Conservation (phyloP, 2,329 filamentous ascomycete genomes). For the Alternaria metachromatica region DNA sequence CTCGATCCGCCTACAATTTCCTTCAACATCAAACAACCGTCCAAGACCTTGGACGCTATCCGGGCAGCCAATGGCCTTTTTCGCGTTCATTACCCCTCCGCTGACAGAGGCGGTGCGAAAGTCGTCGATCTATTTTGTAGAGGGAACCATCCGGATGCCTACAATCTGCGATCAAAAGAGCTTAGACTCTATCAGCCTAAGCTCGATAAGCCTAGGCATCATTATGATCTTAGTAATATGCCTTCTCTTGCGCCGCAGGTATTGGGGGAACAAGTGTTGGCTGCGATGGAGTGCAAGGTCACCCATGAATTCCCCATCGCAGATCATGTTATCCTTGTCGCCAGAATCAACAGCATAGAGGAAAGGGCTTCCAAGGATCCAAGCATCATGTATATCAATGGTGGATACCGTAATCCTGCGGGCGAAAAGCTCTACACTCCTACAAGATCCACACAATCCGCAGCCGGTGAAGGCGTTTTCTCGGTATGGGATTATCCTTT, state of each 20-base stretch:
- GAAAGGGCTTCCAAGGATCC: neutral
- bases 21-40: constrained; percentile 66
- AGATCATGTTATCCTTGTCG: constrained; percentile 58
- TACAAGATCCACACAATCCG: neutral
- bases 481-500: constrained; percentile 23
- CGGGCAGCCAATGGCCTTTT: constrained; percentile 52
- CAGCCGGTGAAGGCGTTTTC: neutral
- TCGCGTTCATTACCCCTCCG: constrained; percentile 58
- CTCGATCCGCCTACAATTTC: constrained; percentile 65
- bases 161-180: constrained; percentile 19
- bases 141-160: constrained; percentile 34
- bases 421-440: constrained; percentile 3
- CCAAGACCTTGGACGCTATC: constrained; percentile 63
- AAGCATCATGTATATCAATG: constrained; percentile 38
- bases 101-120: constrained; percentile 33
- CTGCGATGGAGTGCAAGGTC: constrained; percentile 45
- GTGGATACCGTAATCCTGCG: constrained; percentile 26
- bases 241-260: constrained; percentile 26
- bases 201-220: constrained; percentile 14
- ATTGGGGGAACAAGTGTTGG: constrained; percentile 23
- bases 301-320: constrained; percentile 49
- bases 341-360: constrained; percentile 43
- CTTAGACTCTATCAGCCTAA: constrained; percentile 12
- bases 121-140: constrained; percentile 39
- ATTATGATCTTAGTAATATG: neutral